These are phyloP conservation scores for Agapanthus africanus DNA, from an alignment of 106 monocot species.

Conservation along the genomic window DNA sequence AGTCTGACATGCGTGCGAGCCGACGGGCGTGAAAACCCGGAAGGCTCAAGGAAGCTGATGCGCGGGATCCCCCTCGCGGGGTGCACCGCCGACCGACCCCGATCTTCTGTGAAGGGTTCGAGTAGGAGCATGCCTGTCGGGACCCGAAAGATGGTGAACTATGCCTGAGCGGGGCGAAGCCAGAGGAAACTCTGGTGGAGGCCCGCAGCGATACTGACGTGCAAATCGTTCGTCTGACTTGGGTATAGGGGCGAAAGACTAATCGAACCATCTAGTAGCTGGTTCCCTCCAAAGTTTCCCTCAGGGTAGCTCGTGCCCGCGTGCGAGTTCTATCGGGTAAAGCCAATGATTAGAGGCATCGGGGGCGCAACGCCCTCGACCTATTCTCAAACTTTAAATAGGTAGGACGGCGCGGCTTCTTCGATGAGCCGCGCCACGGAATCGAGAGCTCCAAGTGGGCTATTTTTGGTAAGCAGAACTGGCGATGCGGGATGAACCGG, in stretches of 20 bases:
- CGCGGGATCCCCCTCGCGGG: slow-evolving; percentile 14
- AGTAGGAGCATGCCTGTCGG: slow-evolving; percentile 15
- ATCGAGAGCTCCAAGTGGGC: slow-evolving; percentile 21
- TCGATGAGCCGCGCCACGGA: slow-evolving; percentile 6
- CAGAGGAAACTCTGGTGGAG: slow-evolving; percentile 20
- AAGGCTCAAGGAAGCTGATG: slow-evolving; percentile 21
- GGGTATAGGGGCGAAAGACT: slow-evolving; percentile 34
- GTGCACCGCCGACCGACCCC: slow-evolving; percentile 15
- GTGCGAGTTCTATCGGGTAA: slow-evolving; percentile 10
- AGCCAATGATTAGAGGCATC: slow-evolving; percentile 12
- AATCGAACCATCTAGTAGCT: slow-evolving; percentile 27
- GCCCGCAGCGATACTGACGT: slow-evolving; percentile 19
- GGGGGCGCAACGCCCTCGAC: slow-evolving; percentile 5
- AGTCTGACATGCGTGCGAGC: slow-evolving; percentile 19
- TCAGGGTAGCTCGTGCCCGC: slow-evolving; percentile 21
- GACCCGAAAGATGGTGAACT: slow-evolving; percentile 19
- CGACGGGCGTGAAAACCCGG: slow-evolving; percentile 2
- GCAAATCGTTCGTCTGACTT: slow-evolving; percentile 27
- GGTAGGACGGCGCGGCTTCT: slow-evolving; percentile 8
- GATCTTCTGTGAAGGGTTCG: slow-evolving; percentile 12
- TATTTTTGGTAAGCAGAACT: slow-evolving; percentile 20
- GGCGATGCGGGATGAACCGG: slow-evolving; percentile 14
- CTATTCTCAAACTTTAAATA: slow-evolving; percentile 17
- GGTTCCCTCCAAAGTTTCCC: slow-evolving; percentile 27
- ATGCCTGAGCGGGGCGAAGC: slow-evolving; percentile 8